These are phyloP conservation scores for Dissophora globulifera DNA, from an alignment of 192 early-diverging fungal species.

Conservation along the genomic window DNA sequence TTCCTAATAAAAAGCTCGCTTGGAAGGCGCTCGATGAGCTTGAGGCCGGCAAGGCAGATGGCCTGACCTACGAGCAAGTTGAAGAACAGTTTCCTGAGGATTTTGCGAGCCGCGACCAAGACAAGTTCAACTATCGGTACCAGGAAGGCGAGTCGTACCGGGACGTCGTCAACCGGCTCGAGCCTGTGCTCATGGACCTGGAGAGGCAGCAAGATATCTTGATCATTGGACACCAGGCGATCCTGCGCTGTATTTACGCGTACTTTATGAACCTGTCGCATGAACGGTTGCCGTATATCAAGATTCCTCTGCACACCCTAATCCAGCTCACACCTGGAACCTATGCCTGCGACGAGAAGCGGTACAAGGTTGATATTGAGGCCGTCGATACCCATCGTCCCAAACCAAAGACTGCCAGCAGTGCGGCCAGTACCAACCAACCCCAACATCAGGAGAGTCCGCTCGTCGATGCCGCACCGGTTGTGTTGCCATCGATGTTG, in stretches of 20 bases:
- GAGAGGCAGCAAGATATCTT: conserved; percentile 95
- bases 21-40: conserved; percentile 99
- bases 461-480: background rate
- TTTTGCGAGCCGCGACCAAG: conserved; percentile 91
- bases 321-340: conserved; percentile 97
- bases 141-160: conserved; percentile 89
- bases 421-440: background rate
- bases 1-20: conserved; percentile 87
- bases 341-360: conserved; percentile 94
- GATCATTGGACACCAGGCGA: conserved; percentile 98
- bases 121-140: conserved; percentile 95
- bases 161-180: conserved; percentile 93
- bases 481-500: background rate
- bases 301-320: conserved; percentile 97
- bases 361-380: conserved; percentile 95
- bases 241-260: conserved; percentile 96
- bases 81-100: conserved; percentile 92
- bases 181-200: conserved; percentile 99
- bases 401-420: conserved; percentile 60
- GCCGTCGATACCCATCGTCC: conserved; percentile 98
- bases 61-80: conserved; percentile 98
- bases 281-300: conserved; percentile 97
- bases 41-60: conserved; percentile 97
- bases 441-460: conserved; percentile 1
- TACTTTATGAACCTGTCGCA: conserved; percentile 95